Evolutionary conservation across 306 rosid species (phyloP).

Genomic region (Castanospermum australe): DNA sequence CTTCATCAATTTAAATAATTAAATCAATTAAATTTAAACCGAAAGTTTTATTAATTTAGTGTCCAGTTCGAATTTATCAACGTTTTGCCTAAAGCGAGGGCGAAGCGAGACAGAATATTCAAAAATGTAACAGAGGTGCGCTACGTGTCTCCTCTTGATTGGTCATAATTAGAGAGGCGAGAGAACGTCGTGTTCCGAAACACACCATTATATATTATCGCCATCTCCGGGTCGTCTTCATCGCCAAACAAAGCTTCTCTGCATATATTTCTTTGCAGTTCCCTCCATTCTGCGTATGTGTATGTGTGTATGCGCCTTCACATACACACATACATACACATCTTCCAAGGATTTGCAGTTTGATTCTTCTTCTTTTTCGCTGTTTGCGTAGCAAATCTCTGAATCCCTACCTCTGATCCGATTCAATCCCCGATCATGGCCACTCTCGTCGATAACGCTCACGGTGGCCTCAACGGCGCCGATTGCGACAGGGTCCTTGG

Average conservation of each 20-base stretch:
- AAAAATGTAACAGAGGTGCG: background rate
- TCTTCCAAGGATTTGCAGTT: background rate
- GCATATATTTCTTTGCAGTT: conserved; percentile 32
- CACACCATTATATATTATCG: background rate
- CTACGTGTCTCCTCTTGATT: background rate
- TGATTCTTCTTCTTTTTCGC: background rate
- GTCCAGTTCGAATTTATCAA: no score
- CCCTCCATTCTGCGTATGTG: conserved; percentile 15
- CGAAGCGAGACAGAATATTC: conserved; percentile 4
- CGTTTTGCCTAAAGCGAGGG: no score
- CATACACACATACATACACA: background rate
- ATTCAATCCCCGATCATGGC: conserved; percentile 31
- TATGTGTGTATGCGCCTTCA: conserved; percentile 31
- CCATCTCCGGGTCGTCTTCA: background rate
- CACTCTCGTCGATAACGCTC: background rate
- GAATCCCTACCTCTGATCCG: conserved; percentile 30
- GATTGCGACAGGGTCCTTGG: background rate
- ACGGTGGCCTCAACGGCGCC: conserved; percentile 30
- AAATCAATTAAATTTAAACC: no score
- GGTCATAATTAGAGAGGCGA: background rate
- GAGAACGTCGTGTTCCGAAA: background rate
- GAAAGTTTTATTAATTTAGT: no score
- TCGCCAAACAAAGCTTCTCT: background rate
- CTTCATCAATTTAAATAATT: no score
- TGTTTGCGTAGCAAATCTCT: background rate